phyloP scores from a whole-genome alignment of 352 stramenopile genomes.

The Pythium dissotocum region DNA sequence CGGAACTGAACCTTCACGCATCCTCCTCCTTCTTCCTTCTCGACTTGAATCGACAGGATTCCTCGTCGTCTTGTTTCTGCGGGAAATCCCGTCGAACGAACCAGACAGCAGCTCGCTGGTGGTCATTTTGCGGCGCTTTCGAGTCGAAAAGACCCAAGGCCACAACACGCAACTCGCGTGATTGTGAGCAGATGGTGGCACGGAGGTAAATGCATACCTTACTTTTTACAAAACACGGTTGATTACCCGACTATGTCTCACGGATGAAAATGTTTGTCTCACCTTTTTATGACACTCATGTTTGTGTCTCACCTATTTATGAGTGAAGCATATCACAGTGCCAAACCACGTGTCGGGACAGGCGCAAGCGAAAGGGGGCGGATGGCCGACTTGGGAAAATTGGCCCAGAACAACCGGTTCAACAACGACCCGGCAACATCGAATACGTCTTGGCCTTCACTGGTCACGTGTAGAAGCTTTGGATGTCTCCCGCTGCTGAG shows the following conservation, averaged over 20 bases:
- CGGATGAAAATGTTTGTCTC: not conserved
- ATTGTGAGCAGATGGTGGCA: not conserved
- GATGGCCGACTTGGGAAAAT: not conserved
- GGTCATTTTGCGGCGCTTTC: not conserved
- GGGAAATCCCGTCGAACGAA: not conserved
- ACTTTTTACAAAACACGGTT: not conserved
- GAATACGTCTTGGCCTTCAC: not conserved
- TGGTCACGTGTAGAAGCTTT: not conserved
- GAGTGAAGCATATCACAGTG: not conserved
- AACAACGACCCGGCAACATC: not conserved
- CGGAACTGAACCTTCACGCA: not conserved
- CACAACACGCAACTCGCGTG: not conserved
- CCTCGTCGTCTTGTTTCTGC: not conserved
- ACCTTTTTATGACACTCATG: not conserved
- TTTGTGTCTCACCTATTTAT: not conserved
- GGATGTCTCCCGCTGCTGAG: too few species aligned
- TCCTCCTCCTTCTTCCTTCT: too few species aligned
- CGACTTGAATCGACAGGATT: not conserved
- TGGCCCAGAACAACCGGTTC: not conserved
- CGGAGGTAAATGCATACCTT: not conserved
- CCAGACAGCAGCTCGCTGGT: not conserved
- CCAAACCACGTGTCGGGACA: not conserved
- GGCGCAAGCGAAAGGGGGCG: not conserved
- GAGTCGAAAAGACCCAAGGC: not conserved
- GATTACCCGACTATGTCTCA: not conserved